These are phyloP conservation scores for Neurospora sp. DNA, from an alignment of 495 filamentous ascomycete species.

Conservation along the genomic window DNA sequence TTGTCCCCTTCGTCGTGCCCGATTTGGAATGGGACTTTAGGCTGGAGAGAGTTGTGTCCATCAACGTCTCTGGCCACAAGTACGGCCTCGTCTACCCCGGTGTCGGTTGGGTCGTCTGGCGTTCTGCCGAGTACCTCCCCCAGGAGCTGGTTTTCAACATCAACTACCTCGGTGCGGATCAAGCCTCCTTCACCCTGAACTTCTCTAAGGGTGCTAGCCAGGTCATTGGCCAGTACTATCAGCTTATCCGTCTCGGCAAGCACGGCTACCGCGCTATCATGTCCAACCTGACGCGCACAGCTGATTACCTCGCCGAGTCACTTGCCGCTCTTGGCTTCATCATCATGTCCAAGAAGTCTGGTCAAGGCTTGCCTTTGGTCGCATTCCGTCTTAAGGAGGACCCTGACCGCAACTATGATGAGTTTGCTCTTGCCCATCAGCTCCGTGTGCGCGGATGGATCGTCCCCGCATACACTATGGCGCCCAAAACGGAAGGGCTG, in stretches of 20 bases:
- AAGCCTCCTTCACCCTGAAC: constrained; percentile 95
- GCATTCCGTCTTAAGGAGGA: constrained; percentile 56
- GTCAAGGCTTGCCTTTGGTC: constrained; percentile 72
- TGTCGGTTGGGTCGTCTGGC: constrained; percentile 89
- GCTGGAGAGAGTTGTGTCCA: constrained; percentile 74
- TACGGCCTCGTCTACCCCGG: constrained; percentile 73
- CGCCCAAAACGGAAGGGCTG: constrained; percentile 50
- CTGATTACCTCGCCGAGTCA: constrained; percentile 65
- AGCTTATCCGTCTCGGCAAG: constrained; percentile 85
- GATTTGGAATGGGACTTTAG: constrained; percentile 81
- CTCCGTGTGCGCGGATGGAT: constrained; percentile 80
- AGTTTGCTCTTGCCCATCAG: constrained; percentile 72
- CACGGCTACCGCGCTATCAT: constrained; percentile 80
- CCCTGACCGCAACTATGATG: constrained; percentile 60
- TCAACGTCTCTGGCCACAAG: constrained; percentile 91
- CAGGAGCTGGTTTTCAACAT: constrained; percentile 94
- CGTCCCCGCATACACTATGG: constrained; percentile 92
- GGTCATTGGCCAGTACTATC: constrained; percentile 93
- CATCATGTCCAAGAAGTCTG: constrained; percentile 68
- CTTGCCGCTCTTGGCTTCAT: constrained; percentile 68
- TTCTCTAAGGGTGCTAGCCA: constrained; percentile 89
- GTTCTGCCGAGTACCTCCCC: constrained; percentile 70
- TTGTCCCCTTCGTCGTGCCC: constrained; percentile 78
- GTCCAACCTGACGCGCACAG: constrained; percentile 72
- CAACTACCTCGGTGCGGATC: constrained; percentile 91